Percentiles rank a stretch among this genome's conserved stretches.
Conservation (phyloP, 495 filamentous ascomycete genomes). For the Achaetomiella virescens region DNA sequence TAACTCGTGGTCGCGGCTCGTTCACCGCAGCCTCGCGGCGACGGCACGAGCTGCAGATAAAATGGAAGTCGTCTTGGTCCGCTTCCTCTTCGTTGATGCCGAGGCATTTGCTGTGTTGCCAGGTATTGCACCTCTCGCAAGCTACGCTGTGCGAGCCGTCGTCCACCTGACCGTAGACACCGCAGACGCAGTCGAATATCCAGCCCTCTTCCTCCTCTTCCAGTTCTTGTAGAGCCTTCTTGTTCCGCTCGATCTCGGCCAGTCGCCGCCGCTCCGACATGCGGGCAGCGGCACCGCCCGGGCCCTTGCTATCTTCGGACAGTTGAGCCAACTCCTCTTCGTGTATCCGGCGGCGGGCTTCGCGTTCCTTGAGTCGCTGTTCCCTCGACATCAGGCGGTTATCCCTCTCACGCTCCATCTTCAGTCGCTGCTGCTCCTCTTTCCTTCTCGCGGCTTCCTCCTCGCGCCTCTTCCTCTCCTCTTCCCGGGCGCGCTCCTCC, state of each 20-base stretch:
- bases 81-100: constrained; percentile 70
- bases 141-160: constrained; percentile 89
- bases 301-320: constrained; percentile 66
- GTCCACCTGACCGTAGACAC: constrained; percentile 82
- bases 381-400: constrained; percentile 79
- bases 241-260: constrained; percentile 68
- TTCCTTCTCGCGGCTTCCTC: constrained; percentile 62
- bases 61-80: constrained; percentile 81
- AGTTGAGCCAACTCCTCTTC: constrained; percentile 77
- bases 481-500: constrained; percentile 64
- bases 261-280: constrained; percentile 73
- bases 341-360: constrained; percentile 69
- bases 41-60: constrained; percentile 74
- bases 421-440: constrained; percentile 61
- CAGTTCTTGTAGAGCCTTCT: constrained; percentile 65
- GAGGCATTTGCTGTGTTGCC: constrained; percentile 92
- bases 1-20: constrained; percentile 38
- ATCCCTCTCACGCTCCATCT: constrained; percentile 66
- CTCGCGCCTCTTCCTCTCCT: constrained; percentile 59
- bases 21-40: constrained; percentile 39
- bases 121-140: constrained; percentile 92
- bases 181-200: constrained; percentile 93
- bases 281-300: constrained; percentile 56
- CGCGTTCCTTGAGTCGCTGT: constrained; percentile 73
- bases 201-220: constrained; percentile 74